Base-by-base conservation (phyloP, 306 rosid species). In the Hylodesmum podocarpum region DNA sequence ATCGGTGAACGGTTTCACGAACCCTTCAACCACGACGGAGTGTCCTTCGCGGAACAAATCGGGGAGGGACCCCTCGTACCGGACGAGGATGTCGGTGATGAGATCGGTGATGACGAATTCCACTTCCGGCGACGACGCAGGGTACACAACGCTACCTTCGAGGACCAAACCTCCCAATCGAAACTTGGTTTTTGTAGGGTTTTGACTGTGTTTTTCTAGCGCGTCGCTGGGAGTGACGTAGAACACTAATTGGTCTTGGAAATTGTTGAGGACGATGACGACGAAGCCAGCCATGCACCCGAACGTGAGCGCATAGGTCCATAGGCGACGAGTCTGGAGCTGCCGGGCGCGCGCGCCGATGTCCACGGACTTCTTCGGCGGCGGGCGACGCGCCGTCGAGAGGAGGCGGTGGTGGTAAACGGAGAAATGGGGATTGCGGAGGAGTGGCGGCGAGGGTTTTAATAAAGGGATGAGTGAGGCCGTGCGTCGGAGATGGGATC, bases 31-130 rank as follows among this genome's bases (percentile, higher is more conserved):
- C 68, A 95, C 97, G 36, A 87, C 97, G 4, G 99, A 92, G 62
- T 95, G 97, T 0, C 99, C 99, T 64, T 95, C 99, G 51, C 97
- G 77, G 40, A 95, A 95, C 83, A 95, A 73, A 75, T 95, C 99
- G 1, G 97, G 99, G 68, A 95, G 55, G 0, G 96, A 85, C 0
- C 99, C 99, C 24, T 89, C 15, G 69, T 83, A 84, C 8, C 96
- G 89, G 61, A 95, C 97, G 27, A 95, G 79, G 1, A 95, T 95
- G 67, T 95, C 99, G 3, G 97, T 90, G 72, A 92, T 81, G 53
- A 95, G 82, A 77, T 95, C 99, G 6, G 99, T 89, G 82, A 95
- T 40, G 11, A 95, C 96, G 76, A 95, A 92, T 83, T 95, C 99
- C 72, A 90, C 85, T 27, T 88, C 97, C 4, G 91, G 80, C 2